Conservation (phyloP, 768 basidiomycete genomes). For the Pisolithus tinctorius region DNA sequence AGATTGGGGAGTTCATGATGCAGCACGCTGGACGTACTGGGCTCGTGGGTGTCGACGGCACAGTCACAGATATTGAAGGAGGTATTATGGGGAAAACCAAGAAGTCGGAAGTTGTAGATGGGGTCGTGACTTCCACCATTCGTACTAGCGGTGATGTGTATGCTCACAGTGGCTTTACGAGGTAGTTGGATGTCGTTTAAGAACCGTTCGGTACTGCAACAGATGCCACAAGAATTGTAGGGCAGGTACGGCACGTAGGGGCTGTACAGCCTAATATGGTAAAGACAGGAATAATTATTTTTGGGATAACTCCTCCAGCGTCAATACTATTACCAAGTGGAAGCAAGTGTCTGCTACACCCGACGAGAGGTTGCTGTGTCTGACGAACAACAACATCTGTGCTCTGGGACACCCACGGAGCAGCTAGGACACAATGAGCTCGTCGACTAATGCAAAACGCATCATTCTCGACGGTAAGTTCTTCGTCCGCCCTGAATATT, state of each 20-base stretch:
- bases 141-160: neutral
- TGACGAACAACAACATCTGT: too few species aligned
- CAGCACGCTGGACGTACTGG: neutral
- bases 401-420: too few species aligned
- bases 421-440: neutral
- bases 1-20: neutral
- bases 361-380: too few species aligned
- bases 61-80: neutral
- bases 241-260: neutral
- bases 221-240: neutral
- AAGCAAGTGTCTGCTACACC: too few species aligned
- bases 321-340: too few species aligned
- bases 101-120: too few species aligned
- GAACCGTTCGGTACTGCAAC: neutral
- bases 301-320: neutral
- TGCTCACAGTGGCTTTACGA: neutral
- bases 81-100: neutral
- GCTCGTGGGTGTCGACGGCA: neutral
- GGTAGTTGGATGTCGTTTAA: neutral
- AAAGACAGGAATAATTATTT: neutral
- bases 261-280: neutral
- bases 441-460: conserved; percentile 34
- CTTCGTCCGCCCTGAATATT: neutral
- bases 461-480: conserved; percentile 39
- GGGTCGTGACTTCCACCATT: too few species aligned